These are phyloP conservation scores for Geotrichum restrictum DNA, from an alignment of 1,139 yeast species.

Conservation along the genomic window DNA sequence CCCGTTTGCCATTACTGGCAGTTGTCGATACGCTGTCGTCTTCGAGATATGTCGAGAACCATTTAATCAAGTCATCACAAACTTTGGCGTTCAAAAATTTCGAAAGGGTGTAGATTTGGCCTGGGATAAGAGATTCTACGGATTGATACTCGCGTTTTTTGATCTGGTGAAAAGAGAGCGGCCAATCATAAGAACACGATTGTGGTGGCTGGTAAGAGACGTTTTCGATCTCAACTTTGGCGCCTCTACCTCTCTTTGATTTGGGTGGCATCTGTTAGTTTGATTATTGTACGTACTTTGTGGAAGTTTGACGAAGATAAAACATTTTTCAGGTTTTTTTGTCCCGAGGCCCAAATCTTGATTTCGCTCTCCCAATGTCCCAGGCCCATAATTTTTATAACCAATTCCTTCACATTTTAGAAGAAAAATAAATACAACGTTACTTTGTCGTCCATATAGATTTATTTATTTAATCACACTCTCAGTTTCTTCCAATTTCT, in stretches of 20 bases:
- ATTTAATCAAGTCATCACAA: conserved; percentile 46
- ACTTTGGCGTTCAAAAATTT: conserved; percentile 45
- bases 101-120: conserved; percentile 48
- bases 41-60: conserved; percentile 35
- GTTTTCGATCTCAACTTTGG: conserved; percentile 5
- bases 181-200: conserved; percentile 24
- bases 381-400: no score
- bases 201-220: conserved; percentile 1
- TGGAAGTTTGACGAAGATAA: no score
- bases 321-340: no score
- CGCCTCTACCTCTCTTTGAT: background rate
- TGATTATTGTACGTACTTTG: background rate
- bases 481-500: no score
- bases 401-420: no score
- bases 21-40: conserved; percentile 28
- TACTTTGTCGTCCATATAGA: no score
- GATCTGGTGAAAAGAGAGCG: conserved; percentile 21
- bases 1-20: conserved; percentile 42
- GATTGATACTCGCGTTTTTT: conserved; percentile 20
- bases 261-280: conserved; percentile 6
- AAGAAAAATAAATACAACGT: no score
- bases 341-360: no score
- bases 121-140: conserved; percentile 21
- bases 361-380: no score
- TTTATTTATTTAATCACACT: no score